Conservation (phyloP, 257 asterid genomes). For the Coffea eugenioides region DNA sequence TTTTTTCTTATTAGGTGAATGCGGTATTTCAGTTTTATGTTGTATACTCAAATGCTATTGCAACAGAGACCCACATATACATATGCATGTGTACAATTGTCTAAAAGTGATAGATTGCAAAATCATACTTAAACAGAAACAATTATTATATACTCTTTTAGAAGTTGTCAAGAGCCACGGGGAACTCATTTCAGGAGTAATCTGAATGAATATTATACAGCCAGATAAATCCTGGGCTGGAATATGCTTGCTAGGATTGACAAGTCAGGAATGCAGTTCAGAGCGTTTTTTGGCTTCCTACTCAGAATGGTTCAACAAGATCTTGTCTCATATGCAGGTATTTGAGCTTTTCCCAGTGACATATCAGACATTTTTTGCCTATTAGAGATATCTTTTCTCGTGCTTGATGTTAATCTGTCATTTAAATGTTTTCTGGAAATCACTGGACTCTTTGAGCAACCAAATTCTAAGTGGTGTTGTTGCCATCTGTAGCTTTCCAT, state of each 20-base stretch:
- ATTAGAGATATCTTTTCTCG: background rate
- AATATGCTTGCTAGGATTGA: slow-evolving; percentile 85
- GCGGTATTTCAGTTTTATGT: too few relatives aligned
- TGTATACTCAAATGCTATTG: background rate
- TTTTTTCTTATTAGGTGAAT: background rate
- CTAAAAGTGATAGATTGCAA: background rate
- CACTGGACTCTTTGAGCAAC: background rate
- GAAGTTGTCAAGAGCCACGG: background rate
- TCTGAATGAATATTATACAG: slow-evolving; percentile 42
- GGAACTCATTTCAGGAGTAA: slow-evolving; percentile 15
- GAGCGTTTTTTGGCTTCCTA: slow-evolving; percentile 79
- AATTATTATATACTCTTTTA: background rate
- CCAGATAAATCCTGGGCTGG: slow-evolving; percentile 92
- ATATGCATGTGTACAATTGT: background rate
- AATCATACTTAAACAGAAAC: background rate
- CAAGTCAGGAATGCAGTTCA: slow-evolving; percentile 75
- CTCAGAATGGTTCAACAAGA: slow-evolving; percentile 60
- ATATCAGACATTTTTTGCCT: background rate
- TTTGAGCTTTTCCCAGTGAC: background rate
- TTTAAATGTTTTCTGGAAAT: background rate
- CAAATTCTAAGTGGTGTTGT: background rate
- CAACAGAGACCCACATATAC: background rate
- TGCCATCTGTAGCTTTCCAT: too few relatives aligned
- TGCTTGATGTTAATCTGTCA: background rate
- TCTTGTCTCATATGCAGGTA: slow-evolving; percentile 74